Percentiles rank a stretch among this genome's conserved stretches.
phyloP scores from a whole-genome alignment of 345 rosid species.

The Hypericum perforatum region DNA sequence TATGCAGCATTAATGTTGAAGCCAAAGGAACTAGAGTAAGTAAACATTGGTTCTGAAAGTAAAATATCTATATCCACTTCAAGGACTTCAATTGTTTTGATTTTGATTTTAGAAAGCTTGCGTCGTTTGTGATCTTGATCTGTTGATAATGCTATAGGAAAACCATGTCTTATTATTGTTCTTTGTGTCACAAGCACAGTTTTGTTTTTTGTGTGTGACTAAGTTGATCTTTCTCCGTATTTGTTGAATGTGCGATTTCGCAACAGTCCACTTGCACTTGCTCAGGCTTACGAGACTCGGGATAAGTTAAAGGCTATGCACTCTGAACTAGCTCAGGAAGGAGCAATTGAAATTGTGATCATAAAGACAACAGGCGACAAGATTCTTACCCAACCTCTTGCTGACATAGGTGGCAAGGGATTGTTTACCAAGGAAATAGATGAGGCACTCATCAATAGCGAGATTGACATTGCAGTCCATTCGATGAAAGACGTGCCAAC shows the following conservation, averaged over 20 bases:
- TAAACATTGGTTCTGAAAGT: too few relatives aligned
- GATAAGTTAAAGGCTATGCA: constrained; percentile 65
- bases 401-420: constrained; percentile 98
- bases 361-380: constrained; percentile 97
- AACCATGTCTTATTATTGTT: neutral
- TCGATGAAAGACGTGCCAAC: constrained; percentile 99
- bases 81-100: too few relatives aligned
- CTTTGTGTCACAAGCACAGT: neutral
- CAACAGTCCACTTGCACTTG: constrained; percentile 91
- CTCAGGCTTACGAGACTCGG: constrained; percentile 93
- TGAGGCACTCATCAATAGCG: constrained; percentile 74
- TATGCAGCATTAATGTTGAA: too few relatives aligned
- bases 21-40: too few relatives aligned
- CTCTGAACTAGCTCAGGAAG: constrained; percentile 71
- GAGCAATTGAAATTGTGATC: constrained; percentile 80
- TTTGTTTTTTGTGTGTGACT: neutral
- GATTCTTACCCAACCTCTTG: constrained; percentile 82
- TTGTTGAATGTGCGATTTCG: constrained; percentile 22
- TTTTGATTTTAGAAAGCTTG: too few relatives aligned
- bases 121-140: too few relatives aligned
- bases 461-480: constrained; percentile 94
- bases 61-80: too few relatives aligned
- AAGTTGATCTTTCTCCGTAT: constrained; percentile 16
- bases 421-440: constrained; percentile 94
- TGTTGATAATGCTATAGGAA: too few relatives aligned